phyloP scores from a whole-genome alignment of 176 grass and related monocot genomes.

The Triticum turgidum region DNA sequence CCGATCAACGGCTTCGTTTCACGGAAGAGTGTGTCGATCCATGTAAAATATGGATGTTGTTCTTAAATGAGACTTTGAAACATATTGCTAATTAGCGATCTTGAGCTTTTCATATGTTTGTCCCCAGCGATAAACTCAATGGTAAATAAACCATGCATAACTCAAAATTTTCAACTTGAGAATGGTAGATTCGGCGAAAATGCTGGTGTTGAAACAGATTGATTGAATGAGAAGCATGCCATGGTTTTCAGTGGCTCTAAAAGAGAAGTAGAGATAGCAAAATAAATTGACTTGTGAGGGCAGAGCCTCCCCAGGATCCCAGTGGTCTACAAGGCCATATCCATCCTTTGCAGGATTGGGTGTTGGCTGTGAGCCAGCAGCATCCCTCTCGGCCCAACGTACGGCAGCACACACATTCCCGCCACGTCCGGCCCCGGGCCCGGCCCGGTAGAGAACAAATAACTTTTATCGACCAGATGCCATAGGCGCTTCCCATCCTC shows the following conservation, averaged over 20 bases:
- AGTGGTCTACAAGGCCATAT: slow-evolving; percentile 18
- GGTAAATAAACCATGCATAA: background rate
- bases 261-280: background rate
- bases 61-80: background rate
- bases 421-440: background rate
- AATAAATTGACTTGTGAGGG: background rate
- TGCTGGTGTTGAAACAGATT: background rate
- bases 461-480: background rate
- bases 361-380: background rate
- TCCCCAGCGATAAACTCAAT: background rate
- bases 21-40: background rate
- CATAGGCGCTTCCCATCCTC: background rate
- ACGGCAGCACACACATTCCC: background rate
- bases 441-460: background rate
- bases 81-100: background rate
- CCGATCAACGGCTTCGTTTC: background rate
- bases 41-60: background rate
- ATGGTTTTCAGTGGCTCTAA: background rate
- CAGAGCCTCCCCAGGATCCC: background rate
- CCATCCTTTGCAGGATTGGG: slow-evolving; percentile 12
- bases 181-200: background rate
- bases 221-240: background rate
- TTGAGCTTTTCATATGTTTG: background rate
- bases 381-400: slow-evolving; percentile 5
- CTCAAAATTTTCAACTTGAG: background rate